A percentile compares a stretch with the other conserved stretches of the same genome.
Conservation (phyloP, 2,329 filamentous ascomycete genomes). For the Lecanoromycetidae sp. region DNA sequence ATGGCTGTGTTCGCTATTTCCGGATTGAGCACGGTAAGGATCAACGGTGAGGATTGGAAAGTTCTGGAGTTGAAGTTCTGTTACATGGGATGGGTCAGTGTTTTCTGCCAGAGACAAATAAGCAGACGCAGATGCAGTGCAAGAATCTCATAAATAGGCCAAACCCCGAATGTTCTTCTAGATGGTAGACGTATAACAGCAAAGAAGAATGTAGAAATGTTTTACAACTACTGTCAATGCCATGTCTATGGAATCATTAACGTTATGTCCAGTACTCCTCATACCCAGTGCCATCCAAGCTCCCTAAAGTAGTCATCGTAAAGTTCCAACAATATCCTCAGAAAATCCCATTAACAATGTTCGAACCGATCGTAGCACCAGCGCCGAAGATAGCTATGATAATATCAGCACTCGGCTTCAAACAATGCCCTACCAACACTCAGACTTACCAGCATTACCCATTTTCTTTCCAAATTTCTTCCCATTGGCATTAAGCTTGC, state of each 20-base stretch:
- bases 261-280: slow-evolving; percentile 3
- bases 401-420: background rate
- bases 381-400: slow-evolving; percentile 20
- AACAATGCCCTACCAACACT: background rate
- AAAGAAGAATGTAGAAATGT: no score
- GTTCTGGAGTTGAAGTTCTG: no score
- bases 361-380: slow-evolving; percentile 18
- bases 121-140: no score
- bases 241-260: slow-evolving; percentile 8
- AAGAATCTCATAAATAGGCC: no score
- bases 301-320: background rate
- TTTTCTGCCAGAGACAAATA: no score
- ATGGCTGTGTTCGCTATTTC: no score
- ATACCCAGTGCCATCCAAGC: slow-evolving; percentile 2
- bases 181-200: no score
- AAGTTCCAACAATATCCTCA: background rate
- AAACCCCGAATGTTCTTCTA: no score
- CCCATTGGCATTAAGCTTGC: slow-evolving; percentile 61
- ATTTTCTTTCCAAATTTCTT: slow-evolving; percentile 97
- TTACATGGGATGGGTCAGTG: no score
- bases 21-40: no score
- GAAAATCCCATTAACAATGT: slow-evolving; percentile 19
- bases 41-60: no score
- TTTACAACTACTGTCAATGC: no score
- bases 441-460: slow-evolving; percentile 48